Evolutionary conservation across 176 grass and related monocot species (phyloP).

Genomic region (Oryza longistaminata): DNA sequence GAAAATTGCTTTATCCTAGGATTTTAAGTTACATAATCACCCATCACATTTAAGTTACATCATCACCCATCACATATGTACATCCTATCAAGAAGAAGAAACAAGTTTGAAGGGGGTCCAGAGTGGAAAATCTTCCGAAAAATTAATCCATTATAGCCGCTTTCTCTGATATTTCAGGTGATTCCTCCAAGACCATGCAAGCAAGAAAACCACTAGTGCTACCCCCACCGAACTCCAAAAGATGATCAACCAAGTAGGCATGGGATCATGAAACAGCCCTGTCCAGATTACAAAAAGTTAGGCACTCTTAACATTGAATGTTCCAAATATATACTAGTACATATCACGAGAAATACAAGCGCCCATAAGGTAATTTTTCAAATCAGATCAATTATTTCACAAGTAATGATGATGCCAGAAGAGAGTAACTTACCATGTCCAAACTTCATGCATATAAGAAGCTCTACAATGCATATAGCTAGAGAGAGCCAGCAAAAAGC

Average conservation of each 20-base stretch:
- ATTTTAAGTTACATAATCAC: background rate
- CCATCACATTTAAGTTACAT: constrained; percentile 13
- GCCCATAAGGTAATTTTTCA: background rate
- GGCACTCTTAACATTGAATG: background rate
- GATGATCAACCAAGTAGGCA: constrained; percentile 77
- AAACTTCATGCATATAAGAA: constrained; percentile 98
- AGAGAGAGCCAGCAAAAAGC: constrained; percentile 96
- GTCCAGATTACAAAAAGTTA: constrained; percentile 25
- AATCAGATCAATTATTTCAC: background rate
- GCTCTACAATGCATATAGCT: constrained; percentile 93
- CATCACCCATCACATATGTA: constrained; percentile 46
- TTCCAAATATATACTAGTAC: background rate
- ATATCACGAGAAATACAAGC: background rate
- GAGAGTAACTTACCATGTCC: constrained; percentile 57
- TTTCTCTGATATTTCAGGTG: constrained; percentile 64
- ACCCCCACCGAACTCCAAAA: constrained; percentile 73
- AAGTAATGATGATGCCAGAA: background rate
- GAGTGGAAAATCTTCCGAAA: background rate
- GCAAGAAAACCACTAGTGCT: constrained; percentile 63
- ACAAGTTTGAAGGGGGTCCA: background rate
- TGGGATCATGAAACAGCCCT: constrained; percentile 82
- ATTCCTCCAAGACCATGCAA: constrained; percentile 76
- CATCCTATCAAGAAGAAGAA: constrained; percentile 40
- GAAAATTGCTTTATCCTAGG: constrained; percentile 25
- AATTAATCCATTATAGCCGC: constrained; percentile 39